Conservation (phyloP, 352 stramenopile genomes). For the Pythium apleroticum region DNA sequence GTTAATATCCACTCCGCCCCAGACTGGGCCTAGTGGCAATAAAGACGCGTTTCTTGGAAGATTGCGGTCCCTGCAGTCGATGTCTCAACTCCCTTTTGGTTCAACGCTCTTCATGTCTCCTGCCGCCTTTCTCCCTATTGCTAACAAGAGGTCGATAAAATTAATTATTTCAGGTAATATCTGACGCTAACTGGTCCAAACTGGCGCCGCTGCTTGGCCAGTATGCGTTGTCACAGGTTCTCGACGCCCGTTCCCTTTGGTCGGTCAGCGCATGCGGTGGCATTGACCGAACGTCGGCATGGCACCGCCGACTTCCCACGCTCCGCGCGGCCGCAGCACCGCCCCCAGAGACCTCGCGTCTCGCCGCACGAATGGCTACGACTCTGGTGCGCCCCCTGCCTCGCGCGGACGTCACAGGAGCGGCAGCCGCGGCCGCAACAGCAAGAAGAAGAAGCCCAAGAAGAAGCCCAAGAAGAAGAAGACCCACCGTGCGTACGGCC, state of each 20-base stretch:
- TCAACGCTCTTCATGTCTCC: not conserved
- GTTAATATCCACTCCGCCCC: not conserved
- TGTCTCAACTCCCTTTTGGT: not conserved
- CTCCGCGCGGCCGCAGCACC: not conserved
- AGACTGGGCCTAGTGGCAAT: too few species aligned
- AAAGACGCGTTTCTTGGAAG: not conserved
- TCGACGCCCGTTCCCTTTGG: not conserved
- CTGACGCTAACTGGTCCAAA: not conserved
- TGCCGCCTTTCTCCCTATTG: not conserved
- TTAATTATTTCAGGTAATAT: not conserved
- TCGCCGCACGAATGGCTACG: not conserved
- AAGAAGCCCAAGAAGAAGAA: conserved; percentile 4
- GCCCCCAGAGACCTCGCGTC: not conserved
- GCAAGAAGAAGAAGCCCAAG: conserved; percentile 4
- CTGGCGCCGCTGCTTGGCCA: not conserved
- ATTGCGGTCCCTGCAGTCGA: not conserved
- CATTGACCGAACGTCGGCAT: not conserved
- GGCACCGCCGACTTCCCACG: conserved; percentile 3
- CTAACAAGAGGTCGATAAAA: not conserved
- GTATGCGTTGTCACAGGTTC: conserved; percentile 16
- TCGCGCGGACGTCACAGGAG: not conserved
- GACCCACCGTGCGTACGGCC: conserved; percentile 65
- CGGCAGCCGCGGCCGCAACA: not conserved
- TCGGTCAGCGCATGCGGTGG: too few species aligned
- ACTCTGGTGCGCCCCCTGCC: not conserved